Evolutionary conservation across 2,329 filamentous ascomycete species (phyloP), one percentile per base, ranked within the genome.

Genomic region (Penicillium griseofulvum): DNA sequence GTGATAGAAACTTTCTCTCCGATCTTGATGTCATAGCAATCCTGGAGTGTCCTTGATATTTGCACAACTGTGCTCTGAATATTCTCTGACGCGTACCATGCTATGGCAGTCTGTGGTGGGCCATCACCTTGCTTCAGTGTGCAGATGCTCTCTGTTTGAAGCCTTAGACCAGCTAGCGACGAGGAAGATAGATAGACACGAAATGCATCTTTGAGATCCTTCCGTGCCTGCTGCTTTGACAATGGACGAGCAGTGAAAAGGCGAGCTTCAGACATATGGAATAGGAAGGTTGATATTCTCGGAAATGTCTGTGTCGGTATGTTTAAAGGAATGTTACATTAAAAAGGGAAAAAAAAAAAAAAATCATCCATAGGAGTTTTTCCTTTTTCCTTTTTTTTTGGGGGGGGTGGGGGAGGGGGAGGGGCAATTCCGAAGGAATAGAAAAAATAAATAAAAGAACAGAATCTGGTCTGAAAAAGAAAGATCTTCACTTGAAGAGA

Each of bases 21-120:
- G 4, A 94, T 78, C 57, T 87, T 87, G 63, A 96, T 82, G 1
- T 84, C 84, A 62, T 88, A 88, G 7, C 84, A 82, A 34, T 89
- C 87, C 59, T 89, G 87, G 51, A 95, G 84, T 6, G 84, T 80
- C 59, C 89, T 87, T 22, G 89, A 87, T 77, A 90, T 84, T 78
- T 92, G 81, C 47, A 89, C 78, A 54, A 90, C 80, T 59, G 87
- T 83, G 61, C 84, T 84, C 66, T 86, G 82, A 62, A 90, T 77
- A 65, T 86, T 85, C 69, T 87, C 78, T 6, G 78, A 68, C 4
- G 83, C 81, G 38, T 79, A 74, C 85, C 85, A 88, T 11, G 83
- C 84, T 63, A 88, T 80, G n/a, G 82, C 86, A 49, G 80, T 78
- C 44, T 80, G 82, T n/a, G 73, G 70, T 11, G 68, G 59, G 22